Base-by-base conservation (phyloP, 1,284 basidiomycete genomes). In the Boletus mariae region DNA sequence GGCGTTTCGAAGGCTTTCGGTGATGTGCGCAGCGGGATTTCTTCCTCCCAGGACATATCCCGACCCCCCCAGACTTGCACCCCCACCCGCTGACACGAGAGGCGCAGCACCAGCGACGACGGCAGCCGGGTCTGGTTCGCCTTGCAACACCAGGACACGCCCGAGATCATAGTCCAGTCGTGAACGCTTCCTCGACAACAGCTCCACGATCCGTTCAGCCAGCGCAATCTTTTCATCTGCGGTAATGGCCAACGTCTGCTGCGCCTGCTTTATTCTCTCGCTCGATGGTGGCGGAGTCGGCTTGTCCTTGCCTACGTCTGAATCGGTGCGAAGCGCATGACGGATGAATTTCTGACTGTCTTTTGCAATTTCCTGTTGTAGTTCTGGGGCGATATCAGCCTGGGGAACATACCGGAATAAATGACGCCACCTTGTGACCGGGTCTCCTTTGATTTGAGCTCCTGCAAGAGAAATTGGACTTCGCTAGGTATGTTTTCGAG, bases 401-500 rank as follows among this genome's bases (percentile, higher is more conserved):
- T 10, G 20, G 34, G 11, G 17, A 47, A 29, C 29, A 12, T 38
- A 11, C 10, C 29, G 15, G 13, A 23, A 29, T 15, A 34, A 25
- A 25, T 13, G 31, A 38, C 0, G 35, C 15, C 26, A 77, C 83
- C 81, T 72, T 82, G 77, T 9, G 73, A 74, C 56, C 73, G 72
- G 32, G 65, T 65, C 51, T 84, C 83, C 62, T 79, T 83, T 57
- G 78, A 77, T 55, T 78, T 79, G 50, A 92, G 90, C 69, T 91
- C 88, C 47, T 83, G 78, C 11, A 90, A 73, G 9, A 91, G 72
- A 64, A 84, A 84, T 32, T 81, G 80, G 7, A 90, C 80, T 67
- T 91, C 89, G 51, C 78, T 79, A 0, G 86, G 85, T 42, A 91
- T 73, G 64, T 90, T 91, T 59, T 92, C 89, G 29, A 92, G 75